Evolutionary conservation across 768 basidiomycete species (phyloP).

Genomic region (Dentipellis fragilis): DNA sequence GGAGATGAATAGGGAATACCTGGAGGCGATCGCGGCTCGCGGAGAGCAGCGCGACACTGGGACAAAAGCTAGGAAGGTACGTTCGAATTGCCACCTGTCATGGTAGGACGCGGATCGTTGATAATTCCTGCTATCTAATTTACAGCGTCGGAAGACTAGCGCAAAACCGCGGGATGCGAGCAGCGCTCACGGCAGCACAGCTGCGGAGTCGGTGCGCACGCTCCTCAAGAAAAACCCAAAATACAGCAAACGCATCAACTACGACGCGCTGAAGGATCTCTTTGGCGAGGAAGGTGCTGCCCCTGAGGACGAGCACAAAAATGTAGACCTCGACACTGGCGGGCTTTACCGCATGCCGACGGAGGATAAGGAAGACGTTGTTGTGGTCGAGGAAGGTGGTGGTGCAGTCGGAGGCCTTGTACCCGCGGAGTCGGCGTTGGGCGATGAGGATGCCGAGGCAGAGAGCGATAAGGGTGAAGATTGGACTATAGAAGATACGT

Average conservation of each 20-base stretch:
- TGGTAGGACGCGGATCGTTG: conserved; percentile 8
- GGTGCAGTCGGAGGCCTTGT: conserved; percentile 19
- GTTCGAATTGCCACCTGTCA: conserved; percentile 25
- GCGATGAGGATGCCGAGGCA: conserved; percentile 20
- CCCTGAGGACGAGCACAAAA: conserved; percentile 9
- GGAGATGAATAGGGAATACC: conserved; percentile 83
- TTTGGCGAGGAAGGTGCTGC: conserved; percentile 30
- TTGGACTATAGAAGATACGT: conserved; percentile 38
- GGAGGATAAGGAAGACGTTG: conserved; percentile 30
- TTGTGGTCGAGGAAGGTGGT: conserved; percentile 31
- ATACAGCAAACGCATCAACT: conserved; percentile 91
- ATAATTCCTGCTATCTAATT: conserved; percentile 9
- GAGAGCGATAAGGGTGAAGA: conserved; percentile 33
- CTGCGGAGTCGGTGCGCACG: conserved; percentile 68
- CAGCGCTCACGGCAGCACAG: conserved; percentile 57
- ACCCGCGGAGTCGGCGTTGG: conserved; percentile 8
- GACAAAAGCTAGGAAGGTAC: conserved; percentile 70
- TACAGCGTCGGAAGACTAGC: conserved; percentile 57
- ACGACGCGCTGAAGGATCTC: conserved; percentile 76
- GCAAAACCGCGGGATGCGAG: conserved; percentile 66
- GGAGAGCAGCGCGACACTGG: conserved; percentile 37
- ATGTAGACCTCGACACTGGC: conserved; percentile 38
- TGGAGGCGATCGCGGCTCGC: conserved; percentile 81
- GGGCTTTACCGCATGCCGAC: conserved; percentile 40
- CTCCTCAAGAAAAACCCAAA: conserved; percentile 78